Evolutionary conservation across 768 basidiomycete genomes (phyloP).

Genomic region (Phallus indusiatus): DNA sequence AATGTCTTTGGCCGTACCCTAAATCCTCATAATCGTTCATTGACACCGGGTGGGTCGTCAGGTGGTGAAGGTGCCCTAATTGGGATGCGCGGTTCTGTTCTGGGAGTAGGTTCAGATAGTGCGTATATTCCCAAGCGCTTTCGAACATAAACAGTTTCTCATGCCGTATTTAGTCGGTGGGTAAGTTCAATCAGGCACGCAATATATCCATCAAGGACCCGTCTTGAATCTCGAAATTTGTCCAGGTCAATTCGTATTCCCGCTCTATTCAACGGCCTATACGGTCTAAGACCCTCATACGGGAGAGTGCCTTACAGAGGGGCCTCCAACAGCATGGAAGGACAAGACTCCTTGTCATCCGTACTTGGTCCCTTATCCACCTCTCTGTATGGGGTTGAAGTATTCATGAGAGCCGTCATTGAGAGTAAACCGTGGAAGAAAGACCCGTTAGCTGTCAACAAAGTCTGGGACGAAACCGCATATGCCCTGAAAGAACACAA

Average conservation of each 20-base stretch:
- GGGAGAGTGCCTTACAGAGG: conserved; percentile 64
- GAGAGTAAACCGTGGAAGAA: conserved; percentile 52
- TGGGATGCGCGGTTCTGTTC: conserved; percentile 37
- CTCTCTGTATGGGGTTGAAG: conserved; percentile 50
- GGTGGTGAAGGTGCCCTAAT: conserved; percentile 82
- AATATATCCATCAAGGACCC: background rate
- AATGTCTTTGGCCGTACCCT: conserved; percentile 68
- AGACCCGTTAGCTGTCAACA: conserved; percentile 50
- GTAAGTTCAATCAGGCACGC: conserved; percentile 26
- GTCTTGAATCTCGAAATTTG: background rate
- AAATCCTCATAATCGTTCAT: conserved; percentile 63
- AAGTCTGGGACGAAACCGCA: conserved; percentile 50
- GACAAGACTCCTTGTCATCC: conserved; percentile 61
- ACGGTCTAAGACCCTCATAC: conserved; percentile 62
- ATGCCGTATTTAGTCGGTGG: conserved; percentile 38
- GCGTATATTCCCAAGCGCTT: background rate
- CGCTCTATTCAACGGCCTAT: conserved; percentile 55
- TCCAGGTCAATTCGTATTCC: conserved; percentile 59
- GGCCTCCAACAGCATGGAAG: conserved; percentile 53
- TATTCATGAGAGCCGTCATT: conserved; percentile 57
- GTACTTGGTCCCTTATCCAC: conserved; percentile 66
- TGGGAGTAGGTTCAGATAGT: conserved; percentile 69
- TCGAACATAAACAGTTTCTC: background rate
- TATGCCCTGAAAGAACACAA: conserved; percentile 55
- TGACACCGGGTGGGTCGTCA: conserved; percentile 73